Conservation (phyloP, 1,284 basidiomycete species). For the Ustilago lituana region DNA sequence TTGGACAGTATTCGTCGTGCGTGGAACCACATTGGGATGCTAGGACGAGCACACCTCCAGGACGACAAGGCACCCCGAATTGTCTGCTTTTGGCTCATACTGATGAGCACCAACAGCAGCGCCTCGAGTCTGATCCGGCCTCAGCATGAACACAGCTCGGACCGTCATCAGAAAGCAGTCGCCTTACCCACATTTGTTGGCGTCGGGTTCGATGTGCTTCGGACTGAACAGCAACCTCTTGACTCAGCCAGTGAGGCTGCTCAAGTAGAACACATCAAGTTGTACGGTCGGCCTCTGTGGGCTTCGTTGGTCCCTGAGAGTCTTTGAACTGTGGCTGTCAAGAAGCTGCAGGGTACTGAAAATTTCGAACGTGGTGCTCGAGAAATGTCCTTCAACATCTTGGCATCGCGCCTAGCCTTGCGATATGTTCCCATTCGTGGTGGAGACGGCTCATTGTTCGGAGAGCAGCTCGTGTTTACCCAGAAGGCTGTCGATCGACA, state of each 20-base stretch:
- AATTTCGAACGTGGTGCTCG: neutral
- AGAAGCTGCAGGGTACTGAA: neutral
- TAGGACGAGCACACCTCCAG: too few relatives aligned
- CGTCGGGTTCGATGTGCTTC: slow-evolving; percentile 8
- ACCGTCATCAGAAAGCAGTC: neutral
- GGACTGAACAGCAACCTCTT: neutral
- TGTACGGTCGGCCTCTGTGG: slow-evolving; percentile 1
- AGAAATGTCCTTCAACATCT: neutral
- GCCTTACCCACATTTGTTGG: slow-evolving; percentile 4
- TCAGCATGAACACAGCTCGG: neutral
- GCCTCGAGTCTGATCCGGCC: neutral
- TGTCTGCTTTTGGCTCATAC: neutral
- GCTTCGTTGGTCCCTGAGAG: neutral
- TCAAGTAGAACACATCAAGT: neutral
- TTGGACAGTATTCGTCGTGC: neutral
- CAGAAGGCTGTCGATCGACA: neutral
- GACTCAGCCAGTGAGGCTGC: neutral
- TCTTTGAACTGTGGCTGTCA: neutral
- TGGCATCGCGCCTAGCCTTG: slow-evolving; percentile 6
- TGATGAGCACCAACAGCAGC: slow-evolving; percentile 2
- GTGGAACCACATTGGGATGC: neutral
- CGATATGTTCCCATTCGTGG: neutral
- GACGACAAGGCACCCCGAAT: neutral
- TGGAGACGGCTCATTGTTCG: neutral
- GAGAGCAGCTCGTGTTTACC: slow-evolving; percentile 1